Base-by-base conservation (phyloP, 176 grass and related monocot genomes). In the Lolium rigidum region DNA sequence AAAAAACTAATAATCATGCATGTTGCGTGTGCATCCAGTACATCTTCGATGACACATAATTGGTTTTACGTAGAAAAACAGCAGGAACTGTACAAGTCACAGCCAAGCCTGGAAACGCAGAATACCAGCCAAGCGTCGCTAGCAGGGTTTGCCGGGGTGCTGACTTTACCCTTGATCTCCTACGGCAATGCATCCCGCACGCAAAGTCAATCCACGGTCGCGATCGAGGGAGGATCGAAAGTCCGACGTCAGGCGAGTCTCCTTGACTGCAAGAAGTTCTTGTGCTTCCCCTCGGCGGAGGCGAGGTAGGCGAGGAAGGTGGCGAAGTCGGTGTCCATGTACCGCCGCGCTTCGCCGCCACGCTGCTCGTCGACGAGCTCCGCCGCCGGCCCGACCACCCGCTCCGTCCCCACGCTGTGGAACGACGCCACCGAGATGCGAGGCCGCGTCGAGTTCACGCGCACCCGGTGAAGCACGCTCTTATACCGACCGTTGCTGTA, bases 231-330 rank as follows among this genome's bases (percentile, higher is more conserved):
- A 17, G 16, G 14, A 14, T 43, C 13, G 35, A 55, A 49, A 73
- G 43, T 48, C 7, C 55, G 56, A 14, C 20, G 56, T 75, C 47
- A 78, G 78, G 37, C 14, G 21, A 83, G 80, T 13, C 80, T 95
- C 91, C 93, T 95, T 31, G 95, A 90, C 51, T 95, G 89, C 10
- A 98, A 91, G 86, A 98, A 98, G 77, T 82, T 92, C 90, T 95
- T 98, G 84, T 92, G 71, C 86, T 95, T 95, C 31, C 70, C 76
- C 55, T 92, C 93, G 38, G 76, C 71, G 6, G 91, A 92, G 6
- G 91, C 79, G 12, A 98, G 83, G 88, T 98, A 94, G n/a, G 87
- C 72, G 37, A 98, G 83, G 88, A 98, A 98, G 31, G 91, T 80
- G 44, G 93, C 81, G 71, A 98, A 90, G 87, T 95, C 91, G 14